Percentiles rank a stretch among this genome's conserved stretches.
Conservation (phyloP, 1,284 basidiomycete genomes). For the Malassezia caprae region DNA sequence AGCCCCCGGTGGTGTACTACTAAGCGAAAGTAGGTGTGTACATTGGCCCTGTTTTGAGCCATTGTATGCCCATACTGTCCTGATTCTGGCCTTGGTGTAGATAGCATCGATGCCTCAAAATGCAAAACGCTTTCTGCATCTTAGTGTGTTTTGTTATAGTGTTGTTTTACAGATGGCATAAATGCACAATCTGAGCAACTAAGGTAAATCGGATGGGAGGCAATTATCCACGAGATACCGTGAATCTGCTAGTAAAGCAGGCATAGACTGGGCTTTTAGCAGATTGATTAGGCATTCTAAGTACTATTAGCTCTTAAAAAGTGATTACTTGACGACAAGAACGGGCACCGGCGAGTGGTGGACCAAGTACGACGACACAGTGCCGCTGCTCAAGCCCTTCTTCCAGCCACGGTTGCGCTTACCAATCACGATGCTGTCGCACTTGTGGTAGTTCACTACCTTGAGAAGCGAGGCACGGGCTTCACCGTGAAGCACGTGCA, state of each 20-base stretch:
- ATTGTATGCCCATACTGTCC: constrained; percentile 8
- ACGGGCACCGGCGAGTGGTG: constrained; percentile 38
- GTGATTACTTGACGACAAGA: constrained; percentile 38
- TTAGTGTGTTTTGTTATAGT: background rate
- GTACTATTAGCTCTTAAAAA: background rate
- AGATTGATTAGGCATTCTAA: background rate
- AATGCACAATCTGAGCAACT: background rate
- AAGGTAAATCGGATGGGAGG: background rate
- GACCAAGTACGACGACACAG: constrained; percentile 36
- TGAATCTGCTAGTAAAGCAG: background rate
- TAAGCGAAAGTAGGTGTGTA: constrained; percentile 50
- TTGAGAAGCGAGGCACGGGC: constrained; percentile 30
- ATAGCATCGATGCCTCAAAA: constrained; percentile 12
- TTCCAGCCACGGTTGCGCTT: constrained; percentile 35
- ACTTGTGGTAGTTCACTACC: constrained; percentile 35
- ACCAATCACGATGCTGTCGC: constrained; percentile 30
- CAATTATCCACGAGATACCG: no score
- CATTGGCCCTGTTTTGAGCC: constrained; percentile 53
- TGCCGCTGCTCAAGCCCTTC: constrained; percentile 25
- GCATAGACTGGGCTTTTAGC: background rate
- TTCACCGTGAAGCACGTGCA: constrained; percentile 43
- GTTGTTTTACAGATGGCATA: background rate
- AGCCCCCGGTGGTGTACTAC: constrained; percentile 53
- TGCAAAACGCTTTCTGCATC: constrained; percentile 3
- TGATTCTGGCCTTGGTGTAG: constrained; percentile 12